Evolutionary conservation across 2,329 filamentous ascomycete genomes (phyloP).

Genomic region (Claviceps quebecensis): DNA sequence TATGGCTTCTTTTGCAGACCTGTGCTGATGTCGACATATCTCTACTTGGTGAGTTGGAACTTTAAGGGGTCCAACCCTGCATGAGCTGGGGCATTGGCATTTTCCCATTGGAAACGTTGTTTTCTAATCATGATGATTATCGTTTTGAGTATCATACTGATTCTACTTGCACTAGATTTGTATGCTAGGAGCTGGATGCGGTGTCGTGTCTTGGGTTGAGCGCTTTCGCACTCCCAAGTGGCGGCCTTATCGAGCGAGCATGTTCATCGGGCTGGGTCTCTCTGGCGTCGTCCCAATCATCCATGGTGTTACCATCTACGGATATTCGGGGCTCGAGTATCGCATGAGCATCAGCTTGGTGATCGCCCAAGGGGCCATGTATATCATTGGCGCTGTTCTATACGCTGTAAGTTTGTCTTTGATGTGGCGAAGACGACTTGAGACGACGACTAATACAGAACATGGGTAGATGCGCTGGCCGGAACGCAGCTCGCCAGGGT

Average conservation of each 20-base stretch:
- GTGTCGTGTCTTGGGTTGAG: conserved; percentile 63
- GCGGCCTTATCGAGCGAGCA: conserved; percentile 70
- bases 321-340: conserved; percentile 48
- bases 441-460: neutral
- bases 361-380: conserved; percentile 64
- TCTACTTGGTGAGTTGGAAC: conserved; percentile 50
- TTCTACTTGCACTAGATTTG: conserved; percentile 45
- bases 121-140: too few relatives aligned
- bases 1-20: conserved; percentile 70
- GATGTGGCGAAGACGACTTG: neutral
- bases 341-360: conserved; percentile 74
- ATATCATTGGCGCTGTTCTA: conserved; percentile 71
- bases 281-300: conserved; percentile 73
- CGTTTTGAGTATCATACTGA: neutral
- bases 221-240: conserved; percentile 72
- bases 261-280: conserved; percentile 80
- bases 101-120: neutral
- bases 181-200: conserved; percentile 61
- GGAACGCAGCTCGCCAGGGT: conserved; percentile 63
- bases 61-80: neutral
- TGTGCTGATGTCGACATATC: conserved; percentile 53
- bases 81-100: too few relatives aligned
- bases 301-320: conserved; percentile 59
- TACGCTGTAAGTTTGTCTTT: conserved; percentile 54
- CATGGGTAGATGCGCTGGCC: conserved; percentile 56